Base-by-base conservation (phyloP, 805 yeast species). In the Groenewaldozyma tartarivorans region DNA sequence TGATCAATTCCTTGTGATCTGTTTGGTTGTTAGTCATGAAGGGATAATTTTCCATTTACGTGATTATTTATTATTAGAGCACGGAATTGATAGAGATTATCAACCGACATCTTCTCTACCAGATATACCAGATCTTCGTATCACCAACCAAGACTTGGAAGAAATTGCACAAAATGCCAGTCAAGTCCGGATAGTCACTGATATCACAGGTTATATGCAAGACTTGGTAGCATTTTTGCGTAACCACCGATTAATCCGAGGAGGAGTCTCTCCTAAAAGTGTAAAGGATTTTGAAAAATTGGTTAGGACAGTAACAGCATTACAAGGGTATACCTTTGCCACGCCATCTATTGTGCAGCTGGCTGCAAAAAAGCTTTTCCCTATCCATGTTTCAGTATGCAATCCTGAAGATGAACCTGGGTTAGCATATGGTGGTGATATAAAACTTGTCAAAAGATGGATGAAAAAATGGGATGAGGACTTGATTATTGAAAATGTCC, bases 391-490 rank as follows among this genome's bases (percentile, higher is more conserved):
- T 4, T 56, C 54, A 6, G 40, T 73, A 17, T 48, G 63, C 2
- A 43, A 52, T 2, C 60, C 74, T 0, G 58, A 59, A 15, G 64
- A 71, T 20, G 84, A 78, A 48, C 69, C 77, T 0, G 62, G 75
- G 2, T 51, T 75, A 24, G 58, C 65, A 33, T 78, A 75, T 58
- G 83, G 84, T 1, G 69, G 80, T 34, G 79, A 76, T 45, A 45
- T 60, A 11, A 60, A 52, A 7, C 43, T 73, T 15, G 63, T 69
- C 3, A 53, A 56, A 16, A 66, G 63, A 38, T 55, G 75, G 53
- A 50, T 72, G 47, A 53, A 52, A 27, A 61, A 62, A 35, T 68
- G 78, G 66, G 69, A 67, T 38, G 67, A 66, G 0, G 71, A 67
- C 13, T 49, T 71, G 34, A 66, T 78, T 0, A 62, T 77, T 0